Conservation (phyloP, 2,329 filamentous ascomycete genomes). For the Botrytis aclada region DNA sequence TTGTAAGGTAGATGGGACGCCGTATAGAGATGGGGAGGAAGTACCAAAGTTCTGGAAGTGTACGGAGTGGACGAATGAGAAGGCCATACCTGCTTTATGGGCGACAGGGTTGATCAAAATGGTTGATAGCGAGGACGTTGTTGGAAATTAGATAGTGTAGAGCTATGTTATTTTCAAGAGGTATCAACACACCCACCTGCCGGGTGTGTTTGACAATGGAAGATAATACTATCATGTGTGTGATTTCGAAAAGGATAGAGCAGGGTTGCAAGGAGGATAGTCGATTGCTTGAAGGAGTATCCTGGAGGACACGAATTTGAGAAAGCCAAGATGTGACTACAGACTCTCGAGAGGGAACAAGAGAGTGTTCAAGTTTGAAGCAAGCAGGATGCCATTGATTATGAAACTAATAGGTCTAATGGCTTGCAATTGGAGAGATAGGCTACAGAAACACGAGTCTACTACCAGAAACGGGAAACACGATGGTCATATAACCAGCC, state of each 20-base stretch:
- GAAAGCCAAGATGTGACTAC: neutral
- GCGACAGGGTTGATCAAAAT: neutral
- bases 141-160: neutral
- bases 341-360: neutral
- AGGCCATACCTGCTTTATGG: neutral
- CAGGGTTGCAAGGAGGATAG: neutral
- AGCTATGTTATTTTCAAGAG: neutral
- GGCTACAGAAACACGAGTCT: neutral
- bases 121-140: neutral
- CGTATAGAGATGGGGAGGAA: neutral
- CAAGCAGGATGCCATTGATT: neutral
- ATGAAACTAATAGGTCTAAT: neutral
- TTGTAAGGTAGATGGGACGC: neutral
- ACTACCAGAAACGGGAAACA: neutral
- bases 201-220: neutral
- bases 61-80: neutral
- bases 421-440: neutral
- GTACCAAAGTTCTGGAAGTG: neutral
- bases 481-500: neutral
- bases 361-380: neutral
- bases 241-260: neutral
- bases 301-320: neutral
- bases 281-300: neutral
- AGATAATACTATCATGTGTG: neutral
- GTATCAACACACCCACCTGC: neutral